Evolutionary conservation across 225 moss, liverwort and hornwort species (phyloP).

Genomic region (Antitrichia curtipendula): DNA sequence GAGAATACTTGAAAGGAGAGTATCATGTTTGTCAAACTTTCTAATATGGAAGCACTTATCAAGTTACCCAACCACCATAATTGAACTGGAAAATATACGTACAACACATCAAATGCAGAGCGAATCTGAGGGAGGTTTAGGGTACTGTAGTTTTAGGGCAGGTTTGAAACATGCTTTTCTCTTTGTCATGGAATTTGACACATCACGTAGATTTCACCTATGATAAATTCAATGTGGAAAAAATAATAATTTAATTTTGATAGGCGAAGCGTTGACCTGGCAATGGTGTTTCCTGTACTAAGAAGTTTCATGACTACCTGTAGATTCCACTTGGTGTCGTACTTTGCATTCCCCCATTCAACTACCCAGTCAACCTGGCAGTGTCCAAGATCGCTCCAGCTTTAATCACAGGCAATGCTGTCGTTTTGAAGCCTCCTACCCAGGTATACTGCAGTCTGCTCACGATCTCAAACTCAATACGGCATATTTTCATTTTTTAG

Average conservation of each 20-base stretch:
- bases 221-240: not conserved
- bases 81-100: not conserved
- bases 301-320: not conserved
- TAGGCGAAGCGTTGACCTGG: not conserved
- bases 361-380: slow-evolving; percentile 83
- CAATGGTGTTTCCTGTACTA: not conserved
- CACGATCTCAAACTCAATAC: not conserved
- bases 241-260: not conserved
- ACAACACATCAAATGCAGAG: not conserved
- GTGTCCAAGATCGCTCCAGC: slow-evolving; percentile 91
- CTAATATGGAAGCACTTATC: not conserved
- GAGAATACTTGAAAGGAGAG: not conserved
- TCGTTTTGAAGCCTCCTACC: slow-evolving; percentile 85
- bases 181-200: not conserved
- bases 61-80: not conserved
- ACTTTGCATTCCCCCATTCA: slow-evolving; percentile 89
- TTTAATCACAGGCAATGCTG: slow-evolving; percentile 69
- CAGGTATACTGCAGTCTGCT: slow-evolving; percentile 19
- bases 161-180: not conserved
- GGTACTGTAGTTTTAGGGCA: not conserved
- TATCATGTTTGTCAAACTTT: not conserved
- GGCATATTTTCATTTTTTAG: not conserved
- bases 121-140: not conserved
- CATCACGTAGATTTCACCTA: not conserved
- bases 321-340: slow-evolving; percentile 90